Evolutionary conservation across 129 eudicot genomes (phyloP).

Genomic region (Solidago caesia): DNA sequence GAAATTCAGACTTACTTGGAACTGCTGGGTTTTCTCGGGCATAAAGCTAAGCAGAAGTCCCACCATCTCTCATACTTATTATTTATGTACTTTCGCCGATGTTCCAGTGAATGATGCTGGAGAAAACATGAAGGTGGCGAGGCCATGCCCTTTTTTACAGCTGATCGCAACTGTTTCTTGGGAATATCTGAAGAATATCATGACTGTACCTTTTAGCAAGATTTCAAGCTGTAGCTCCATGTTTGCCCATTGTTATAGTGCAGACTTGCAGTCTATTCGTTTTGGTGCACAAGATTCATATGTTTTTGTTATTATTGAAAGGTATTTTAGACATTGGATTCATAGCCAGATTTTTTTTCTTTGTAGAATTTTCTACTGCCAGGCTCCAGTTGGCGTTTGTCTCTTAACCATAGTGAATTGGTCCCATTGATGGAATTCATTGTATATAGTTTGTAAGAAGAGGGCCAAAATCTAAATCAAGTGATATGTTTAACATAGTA

Average conservation of each 20-base stretch:
- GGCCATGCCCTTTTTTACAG: background rate
- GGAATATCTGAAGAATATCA: background rate
- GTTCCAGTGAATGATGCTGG: slow-evolving; percentile 20
- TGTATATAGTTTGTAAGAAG: slow-evolving; percentile 32
- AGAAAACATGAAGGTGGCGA: slow-evolving; percentile 22
- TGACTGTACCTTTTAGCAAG: background rate
- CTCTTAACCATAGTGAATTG: slow-evolving; percentile 15
- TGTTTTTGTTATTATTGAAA: slow-evolving; percentile 17
- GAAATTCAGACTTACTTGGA: slow-evolving; percentile 50
- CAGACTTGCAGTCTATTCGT: slow-evolving; percentile 4
- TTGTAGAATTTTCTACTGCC: slow-evolving; percentile 23
- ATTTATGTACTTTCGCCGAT: background rate
- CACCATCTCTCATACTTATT: background rate
- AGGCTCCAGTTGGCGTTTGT: slow-evolving; percentile 21
- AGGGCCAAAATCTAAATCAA: slow-evolving; percentile 25
- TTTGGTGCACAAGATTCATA: slow-evolving; percentile 14
- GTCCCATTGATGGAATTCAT: slow-evolving; percentile 19
- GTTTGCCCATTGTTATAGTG: background rate
- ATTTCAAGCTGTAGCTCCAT: slow-evolving; percentile 2
- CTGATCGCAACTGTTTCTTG: slow-evolving; percentile 12
- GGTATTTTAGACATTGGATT: slow-evolving; percentile 6
- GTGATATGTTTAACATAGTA: slow-evolving; percentile 20
- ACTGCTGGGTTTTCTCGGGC: slow-evolving; percentile 43
- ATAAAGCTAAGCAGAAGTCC: slow-evolving; percentile 10
- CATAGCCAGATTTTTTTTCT: background rate